Evolutionary conservation across 495 filamentous ascomycete genomes (phyloP), one percentile per base, ranked within the genome.

Genomic region (Chlorociboria aeruginascens): DNA sequence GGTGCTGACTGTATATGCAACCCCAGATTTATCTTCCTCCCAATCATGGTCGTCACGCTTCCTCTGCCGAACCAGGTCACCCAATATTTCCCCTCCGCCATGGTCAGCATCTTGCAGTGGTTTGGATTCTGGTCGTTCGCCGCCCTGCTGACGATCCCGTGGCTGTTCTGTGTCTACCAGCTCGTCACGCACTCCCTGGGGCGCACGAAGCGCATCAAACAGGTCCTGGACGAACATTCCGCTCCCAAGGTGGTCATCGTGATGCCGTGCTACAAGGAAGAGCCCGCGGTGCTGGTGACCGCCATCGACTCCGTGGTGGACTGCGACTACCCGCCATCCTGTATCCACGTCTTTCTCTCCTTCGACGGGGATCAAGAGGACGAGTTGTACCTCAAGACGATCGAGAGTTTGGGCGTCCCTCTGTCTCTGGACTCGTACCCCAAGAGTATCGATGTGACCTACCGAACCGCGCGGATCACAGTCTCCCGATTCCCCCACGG

Each of bases 101-200:
- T 92, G 69, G 81, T 89, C 34, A 60, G 52, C 14, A 69, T 83
- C 40, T 73, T 97, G 13, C 92, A 96, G 61, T 93, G 87, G 87
- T 96, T 96, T 54, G 90, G 89, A 3, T 96, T 98, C 60, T 95
- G 85, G 79, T 76, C 85, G n/a, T 98, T 98, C 56, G 80, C 90
- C 0, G 78, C 72, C 43, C 75, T 97, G 10, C 66, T 98, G 31
- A 84, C 82, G 1, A 71, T 95, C 7, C 92, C 92, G 2, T 97
- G 89, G 89, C 73, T 95, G 3, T 85, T 95, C 56, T 96, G 90
- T 63, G 75, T 96, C 38, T 94, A 92, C 60, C 79, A 89, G 53
- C 76, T 95, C 11, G 81, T 95, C 41, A 95, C 86, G 7, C 82
- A 89, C 61, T 82, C 81, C 31, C 68, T 96, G 20, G 90, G 92